phyloP scores from a whole-genome alignment of 2,329 filamentous ascomycete species.

The Penicillium sp. region DNA sequence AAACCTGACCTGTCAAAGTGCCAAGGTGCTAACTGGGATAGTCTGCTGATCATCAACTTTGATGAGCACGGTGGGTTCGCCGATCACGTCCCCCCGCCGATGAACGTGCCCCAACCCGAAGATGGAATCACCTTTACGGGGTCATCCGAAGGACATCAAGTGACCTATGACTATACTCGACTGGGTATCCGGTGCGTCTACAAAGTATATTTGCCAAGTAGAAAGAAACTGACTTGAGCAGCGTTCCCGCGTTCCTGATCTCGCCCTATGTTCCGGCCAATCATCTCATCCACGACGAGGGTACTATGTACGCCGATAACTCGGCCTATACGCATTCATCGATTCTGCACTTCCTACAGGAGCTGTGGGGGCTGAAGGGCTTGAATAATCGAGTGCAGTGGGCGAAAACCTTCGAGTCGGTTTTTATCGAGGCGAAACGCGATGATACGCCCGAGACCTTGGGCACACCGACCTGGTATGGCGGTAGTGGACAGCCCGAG shows the following conservation, averaged over 20 bases:
- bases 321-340: constrained; percentile 40
- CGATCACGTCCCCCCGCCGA: constrained; percentile 38
- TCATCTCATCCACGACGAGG: constrained; percentile 36
- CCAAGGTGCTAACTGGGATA: constrained; percentile 6
- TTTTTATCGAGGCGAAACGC: constrained; percentile 25
- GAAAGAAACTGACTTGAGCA: neutral
- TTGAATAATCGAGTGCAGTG: constrained; percentile 42
- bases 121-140: constrained; percentile 31
- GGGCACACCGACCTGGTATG: constrained; percentile 35
- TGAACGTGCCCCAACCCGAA: constrained; percentile 34
- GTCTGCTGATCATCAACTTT: constrained; percentile 39
- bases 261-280: constrained; percentile 33
- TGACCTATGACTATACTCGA: constrained; percentile 38
- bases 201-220: neutral
- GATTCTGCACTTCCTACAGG: constrained; percentile 39
- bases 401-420: constrained; percentile 40
- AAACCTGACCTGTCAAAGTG: neutral
- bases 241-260: constrained; percentile 37
- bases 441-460: constrained; percentile 28
- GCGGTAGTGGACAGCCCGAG: constrained; percentile 29
- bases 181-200: constrained; percentile 33
- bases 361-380: constrained; percentile 38
- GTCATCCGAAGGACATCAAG: constrained; percentile 28
- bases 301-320: constrained; percentile 34
- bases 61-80: constrained; percentile 42